Evolutionary conservation across 495 filamentous ascomycete genomes (phyloP).

Genomic region (Annulohypoxylon nitens): DNA sequence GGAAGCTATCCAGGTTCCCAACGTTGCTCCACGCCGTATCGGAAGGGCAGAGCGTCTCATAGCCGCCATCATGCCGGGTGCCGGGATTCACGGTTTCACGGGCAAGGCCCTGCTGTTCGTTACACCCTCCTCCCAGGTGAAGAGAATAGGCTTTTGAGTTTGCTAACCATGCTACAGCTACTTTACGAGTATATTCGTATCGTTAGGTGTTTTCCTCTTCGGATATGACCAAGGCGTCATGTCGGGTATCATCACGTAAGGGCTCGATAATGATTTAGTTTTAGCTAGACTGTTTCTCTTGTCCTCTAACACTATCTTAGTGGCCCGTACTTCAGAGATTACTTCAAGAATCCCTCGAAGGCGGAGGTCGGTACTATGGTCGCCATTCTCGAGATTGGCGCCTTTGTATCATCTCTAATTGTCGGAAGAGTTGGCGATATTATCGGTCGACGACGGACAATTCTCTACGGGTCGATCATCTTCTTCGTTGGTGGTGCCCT

Average conservation of each 20-base stretch:
- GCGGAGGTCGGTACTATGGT: slow-evolving; percentile 96
- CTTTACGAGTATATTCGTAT: slow-evolving; percentile 98
- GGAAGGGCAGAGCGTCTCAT: slow-evolving; percentile 75
- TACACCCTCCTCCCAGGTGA: slow-evolving; percentile 7
- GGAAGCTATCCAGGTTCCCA: slow-evolving; percentile 86
- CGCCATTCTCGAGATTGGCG: slow-evolving; percentile 93
- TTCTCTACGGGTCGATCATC: slow-evolving; percentile 91
- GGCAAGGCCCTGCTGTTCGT: slow-evolving; percentile 93
- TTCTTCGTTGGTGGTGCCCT: slow-evolving; percentile 92
- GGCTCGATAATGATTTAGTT: slow-evolving; percentile 16
- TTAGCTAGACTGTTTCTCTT: slow-evolving; percentile 29
- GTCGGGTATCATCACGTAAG: slow-evolving; percentile 92
- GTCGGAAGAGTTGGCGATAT: slow-evolving; percentile 93
- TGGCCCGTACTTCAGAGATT: slow-evolving; percentile 86
- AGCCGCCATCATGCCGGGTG: slow-evolving; percentile 86
- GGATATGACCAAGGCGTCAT: slow-evolving; percentile 99
- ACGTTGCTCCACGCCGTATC: slow-evolving; percentile 71
- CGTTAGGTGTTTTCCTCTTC: slow-evolving; percentile 96
- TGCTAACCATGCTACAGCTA: slow-evolving; percentile 73
- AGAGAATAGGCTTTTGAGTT: background rate
- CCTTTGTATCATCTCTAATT: slow-evolving; percentile 88
- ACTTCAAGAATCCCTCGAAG: slow-evolving; percentile 87
- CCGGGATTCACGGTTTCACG: slow-evolving; percentile 88
- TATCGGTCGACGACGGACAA: slow-evolving; percentile 89
- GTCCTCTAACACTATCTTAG: slow-evolving; percentile 61